Base-by-base conservation (phyloP, 73 alveolate species). In the Paramecium octaurelia region DNA sequence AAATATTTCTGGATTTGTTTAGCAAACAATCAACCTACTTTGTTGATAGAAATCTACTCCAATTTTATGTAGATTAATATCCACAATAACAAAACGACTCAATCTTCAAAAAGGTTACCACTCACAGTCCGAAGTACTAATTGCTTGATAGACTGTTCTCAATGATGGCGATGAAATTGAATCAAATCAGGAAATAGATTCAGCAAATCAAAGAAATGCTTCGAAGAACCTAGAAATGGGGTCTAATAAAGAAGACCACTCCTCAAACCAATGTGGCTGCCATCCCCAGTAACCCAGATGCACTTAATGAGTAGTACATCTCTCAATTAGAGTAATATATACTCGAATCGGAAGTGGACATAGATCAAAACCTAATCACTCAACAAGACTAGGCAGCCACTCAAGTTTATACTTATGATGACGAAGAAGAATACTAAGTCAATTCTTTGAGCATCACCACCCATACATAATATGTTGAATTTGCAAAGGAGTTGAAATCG, bases 131-230 rank as follows among this genome's bases (percentile, higher is more conserved):
- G 20, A 80, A 48, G 44, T 80, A 80, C 18, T 44, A 80, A 48
- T 48, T 80, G 46, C 34, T 80, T 8, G 91, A 80, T 46, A 1
- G 76, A 44, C 24, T 80, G 24, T 80, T 80, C 12, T 23, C 48
- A 44, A 80, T 80, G 91, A 48, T 80, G 3, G 91, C 77, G 44
- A 80, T 42, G 76, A 80, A 80, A 80, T 80, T 80, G 46, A 24
- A 59, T 24, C 38, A 80, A 80, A 80, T 80, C 20, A 80, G 91
- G 46, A 80, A 80, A 43, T 80, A 40, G 18, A 31, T 80, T 3
- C 12, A 48, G 23, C 12, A 40, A 11, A 35, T 35, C 5, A 80
- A 80, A 43, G 76, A 80, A 23, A 43, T 42, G 76, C 35, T 80
- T 0, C 9, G 3, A 2, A 16, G 76, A 80, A 43, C 46, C 3